phyloP scores from a whole-genome alignment of 2,329 filamentous ascomycete species.

The Orbilia oligospora region DNA sequence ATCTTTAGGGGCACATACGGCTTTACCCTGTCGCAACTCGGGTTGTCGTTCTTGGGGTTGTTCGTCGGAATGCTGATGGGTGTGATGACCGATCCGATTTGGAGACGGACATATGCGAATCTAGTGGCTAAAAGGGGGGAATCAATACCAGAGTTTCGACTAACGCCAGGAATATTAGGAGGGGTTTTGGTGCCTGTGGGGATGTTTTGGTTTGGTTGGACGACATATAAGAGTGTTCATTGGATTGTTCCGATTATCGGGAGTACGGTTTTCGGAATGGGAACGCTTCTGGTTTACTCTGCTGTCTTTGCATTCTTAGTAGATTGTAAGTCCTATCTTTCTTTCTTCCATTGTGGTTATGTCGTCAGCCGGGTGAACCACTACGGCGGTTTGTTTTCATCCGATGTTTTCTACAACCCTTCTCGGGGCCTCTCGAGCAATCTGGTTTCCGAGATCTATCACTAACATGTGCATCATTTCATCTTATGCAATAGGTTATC shows the following conservation, averaged over 20 bases:
- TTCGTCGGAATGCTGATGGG: slow-evolving; percentile 77
- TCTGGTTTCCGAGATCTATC: slow-evolving; percentile 68
- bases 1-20: slow-evolving; percentile 82
- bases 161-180: slow-evolving; percentile 82
- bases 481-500: slow-evolving; percentile 72
- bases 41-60: slow-evolving; percentile 82
- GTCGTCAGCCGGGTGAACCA: slow-evolving; percentile 47
- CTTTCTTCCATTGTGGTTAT: slow-evolving; percentile 64
- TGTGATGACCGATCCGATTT: slow-evolving; percentile 77
- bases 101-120: slow-evolving; percentile 74
- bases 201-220: slow-evolving; percentile 92
- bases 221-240: slow-evolving; percentile 79
- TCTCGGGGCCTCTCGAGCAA: neutral
- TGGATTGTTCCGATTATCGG: slow-evolving; percentile 84
- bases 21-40: slow-evolving; percentile 83
- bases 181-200: slow-evolving; percentile 82
- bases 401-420: slow-evolving; percentile 1
- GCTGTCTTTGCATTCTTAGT: slow-evolving; percentile 92
- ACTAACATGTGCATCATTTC: slow-evolving; percentile 69
- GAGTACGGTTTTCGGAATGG: slow-evolving; percentile 78
- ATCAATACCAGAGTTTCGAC: slow-evolving; percentile 87
- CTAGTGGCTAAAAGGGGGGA: slow-evolving; percentile 73
- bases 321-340: slow-evolving; percentile 67
- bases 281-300: slow-evolving; percentile 81
- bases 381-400: slow-evolving; percentile 57